These are phyloP conservation scores for Penicillium manginii DNA, from an alignment of 495 filamentous ascomycete species.

Conservation along the genomic window DNA sequence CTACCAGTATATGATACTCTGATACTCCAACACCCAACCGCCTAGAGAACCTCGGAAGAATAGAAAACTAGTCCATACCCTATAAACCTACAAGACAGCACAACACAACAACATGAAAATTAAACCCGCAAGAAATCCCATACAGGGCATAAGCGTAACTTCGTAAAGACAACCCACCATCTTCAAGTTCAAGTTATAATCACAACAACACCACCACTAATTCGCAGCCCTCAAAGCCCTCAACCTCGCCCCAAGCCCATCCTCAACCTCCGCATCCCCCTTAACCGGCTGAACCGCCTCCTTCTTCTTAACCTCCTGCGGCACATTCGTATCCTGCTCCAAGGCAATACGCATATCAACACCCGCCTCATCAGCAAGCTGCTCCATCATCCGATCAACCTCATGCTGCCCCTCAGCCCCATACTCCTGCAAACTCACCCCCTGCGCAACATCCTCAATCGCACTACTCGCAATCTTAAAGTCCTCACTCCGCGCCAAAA, in stretches of 20 bases:
- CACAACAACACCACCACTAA: constrained; percentile 12
- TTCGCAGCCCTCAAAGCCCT: constrained; percentile 48
- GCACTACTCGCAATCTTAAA: constrained; percentile 52
- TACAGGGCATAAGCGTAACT: too few relatives aligned
- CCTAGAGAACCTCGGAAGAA: too few relatives aligned
- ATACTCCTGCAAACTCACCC: constrained; percentile 51
- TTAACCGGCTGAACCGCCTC: too few relatives aligned
- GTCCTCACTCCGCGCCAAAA: constrained; percentile 49
- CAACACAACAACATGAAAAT: too few relatives aligned
- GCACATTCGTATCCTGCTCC: constrained; percentile 39
- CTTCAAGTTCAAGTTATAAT: too few relatives aligned
- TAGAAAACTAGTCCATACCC: too few relatives aligned
- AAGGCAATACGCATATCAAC: constrained; percentile 48
- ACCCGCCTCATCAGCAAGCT: constrained; percentile 53
- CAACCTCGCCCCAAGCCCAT: constrained; percentile 47
- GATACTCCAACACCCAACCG: too few relatives aligned
- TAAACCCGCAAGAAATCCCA: too few relatives aligned
- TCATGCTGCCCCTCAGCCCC: constrained; percentile 51
- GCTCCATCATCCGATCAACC: constrained; percentile 52
- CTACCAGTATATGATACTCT: too few relatives aligned
- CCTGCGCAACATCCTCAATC: constrained; percentile 52
- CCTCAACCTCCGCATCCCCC: constrained; percentile 49
- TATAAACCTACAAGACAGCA: too few relatives aligned
- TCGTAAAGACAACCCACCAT: neutral
- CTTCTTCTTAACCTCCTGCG: constrained; percentile 44